A percentile compares a stretch with the other conserved stretches of the same genome.
Evolutionary conservation across 768 basidiomycete genomes (phyloP).

Genomic region (Phanerodontia chrysosporium): DNA sequence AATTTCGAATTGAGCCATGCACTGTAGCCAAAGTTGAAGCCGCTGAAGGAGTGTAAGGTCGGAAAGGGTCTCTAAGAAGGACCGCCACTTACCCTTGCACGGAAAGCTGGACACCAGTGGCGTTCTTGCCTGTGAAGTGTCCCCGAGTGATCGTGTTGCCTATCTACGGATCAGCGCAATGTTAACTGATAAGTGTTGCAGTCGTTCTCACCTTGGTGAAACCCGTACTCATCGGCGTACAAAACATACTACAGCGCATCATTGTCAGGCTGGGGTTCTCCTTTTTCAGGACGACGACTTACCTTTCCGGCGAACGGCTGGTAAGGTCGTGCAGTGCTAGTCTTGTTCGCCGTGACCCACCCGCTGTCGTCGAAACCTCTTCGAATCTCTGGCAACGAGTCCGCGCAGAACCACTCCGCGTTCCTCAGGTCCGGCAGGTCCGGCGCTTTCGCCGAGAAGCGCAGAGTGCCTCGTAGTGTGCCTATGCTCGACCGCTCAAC

Average conservation of each 20-base stretch:
- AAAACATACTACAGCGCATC: slow-evolving; percentile 14
- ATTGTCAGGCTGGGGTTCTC: slow-evolving; percentile 2
- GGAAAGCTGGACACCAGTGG: slow-evolving; percentile 21
- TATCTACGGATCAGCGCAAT: too few relatives aligned
- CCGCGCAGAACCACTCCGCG: slow-evolving; percentile 21
- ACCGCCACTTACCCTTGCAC: slow-evolving; percentile 20
- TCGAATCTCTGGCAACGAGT: slow-evolving; percentile 27
- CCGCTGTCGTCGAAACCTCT: slow-evolving; percentile 24
- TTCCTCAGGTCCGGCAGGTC: slow-evolving; percentile 16
- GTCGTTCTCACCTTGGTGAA: slow-evolving; percentile 17
- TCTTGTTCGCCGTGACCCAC: slow-evolving; percentile 25
- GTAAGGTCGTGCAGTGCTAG: slow-evolving; percentile 22
- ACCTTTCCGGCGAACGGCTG: slow-evolving; percentile 17
- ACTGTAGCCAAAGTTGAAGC: slow-evolving; percentile 21
- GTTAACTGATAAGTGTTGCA: too few relatives aligned
- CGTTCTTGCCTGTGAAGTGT: slow-evolving; percentile 21
- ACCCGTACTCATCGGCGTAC: slow-evolving; percentile 23
- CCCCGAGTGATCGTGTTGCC: slow-evolving; percentile 20
- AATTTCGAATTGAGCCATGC: slow-evolving; percentile 21
- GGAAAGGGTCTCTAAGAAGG: background rate
- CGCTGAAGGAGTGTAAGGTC: too few relatives aligned
- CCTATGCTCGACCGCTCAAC: slow-evolving; percentile 5
- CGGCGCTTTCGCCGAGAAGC: slow-evolving; percentile 3
- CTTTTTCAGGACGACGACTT: background rate
- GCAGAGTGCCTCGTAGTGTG: slow-evolving; percentile 14